These are phyloP conservation scores for Tetrahymena borealis DNA, from an alignment of 73 alveolate genomes.

Conservation along the genomic window DNA sequence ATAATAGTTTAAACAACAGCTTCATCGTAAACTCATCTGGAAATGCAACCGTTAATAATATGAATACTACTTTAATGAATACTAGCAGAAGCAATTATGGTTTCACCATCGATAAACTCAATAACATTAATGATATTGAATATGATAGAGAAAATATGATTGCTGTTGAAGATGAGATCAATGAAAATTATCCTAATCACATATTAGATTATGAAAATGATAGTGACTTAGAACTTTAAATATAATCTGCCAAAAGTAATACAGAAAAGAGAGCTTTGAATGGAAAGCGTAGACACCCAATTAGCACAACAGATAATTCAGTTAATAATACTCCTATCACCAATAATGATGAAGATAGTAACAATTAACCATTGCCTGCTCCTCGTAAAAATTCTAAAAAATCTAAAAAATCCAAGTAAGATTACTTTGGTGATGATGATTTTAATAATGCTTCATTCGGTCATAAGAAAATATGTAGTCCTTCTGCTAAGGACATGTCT, in stretches of 20 bases:
- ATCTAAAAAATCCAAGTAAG: background rate
- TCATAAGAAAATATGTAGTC: background rate
- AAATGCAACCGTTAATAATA: background rate
- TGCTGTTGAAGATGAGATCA: background rate
- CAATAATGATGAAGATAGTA: background rate
- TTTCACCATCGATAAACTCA: background rate
- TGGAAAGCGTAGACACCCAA: background rate
- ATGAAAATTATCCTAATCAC: background rate
- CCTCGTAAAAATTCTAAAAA: background rate
- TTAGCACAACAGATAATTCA: background rate
- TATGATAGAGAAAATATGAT: background rate
- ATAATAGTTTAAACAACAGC: background rate
- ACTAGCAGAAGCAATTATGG: background rate
- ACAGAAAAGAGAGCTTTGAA: background rate
- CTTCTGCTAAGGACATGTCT: background rate
- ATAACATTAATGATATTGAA: background rate
- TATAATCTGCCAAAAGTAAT: background rate
- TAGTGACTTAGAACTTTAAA: background rate
- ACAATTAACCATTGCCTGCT: background rate
- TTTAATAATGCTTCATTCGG: background rate
- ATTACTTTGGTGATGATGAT: background rate
- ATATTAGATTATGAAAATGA: background rate
- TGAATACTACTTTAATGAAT: background rate
- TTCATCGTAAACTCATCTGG: background rate
- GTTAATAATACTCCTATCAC: background rate